Conservation (phyloP, 73 alveolate genomes). For the Paramecium tetraurelia region DNA sequence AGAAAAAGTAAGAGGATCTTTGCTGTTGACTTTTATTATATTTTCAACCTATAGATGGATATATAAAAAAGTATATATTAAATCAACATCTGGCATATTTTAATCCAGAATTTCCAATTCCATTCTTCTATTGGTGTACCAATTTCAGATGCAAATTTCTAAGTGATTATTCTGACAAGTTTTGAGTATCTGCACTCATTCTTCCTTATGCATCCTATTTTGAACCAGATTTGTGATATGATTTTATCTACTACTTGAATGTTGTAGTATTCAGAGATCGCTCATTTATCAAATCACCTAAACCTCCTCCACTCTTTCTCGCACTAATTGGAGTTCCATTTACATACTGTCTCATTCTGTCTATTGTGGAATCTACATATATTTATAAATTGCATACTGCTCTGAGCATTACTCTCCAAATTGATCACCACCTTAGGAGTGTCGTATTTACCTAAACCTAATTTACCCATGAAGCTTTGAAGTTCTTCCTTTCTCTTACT, state of each 20-base stretch:
- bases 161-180: background rate
- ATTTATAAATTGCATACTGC: background rate
- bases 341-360: constrained; percentile 2
- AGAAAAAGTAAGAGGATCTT: background rate
- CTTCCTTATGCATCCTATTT: background rate
- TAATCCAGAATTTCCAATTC: background rate
- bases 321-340: constrained; percentile 41
- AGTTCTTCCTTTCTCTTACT: constrained; percentile 36
- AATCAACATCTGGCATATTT: constrained; percentile 13
- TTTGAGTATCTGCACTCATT: background rate
- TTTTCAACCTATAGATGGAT: background rate
- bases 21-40: constrained; percentile 9
- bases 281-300: background rate
- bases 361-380: background rate
- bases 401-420: background rate
- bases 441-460: constrained; percentile 36
- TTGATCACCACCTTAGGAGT: background rate
- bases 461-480: constrained; percentile 26
- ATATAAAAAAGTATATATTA: background rate
- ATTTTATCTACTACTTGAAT: background rate
- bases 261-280: background rate
- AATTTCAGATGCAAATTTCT: constrained; percentile 2
- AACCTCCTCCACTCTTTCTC: constrained; percentile 28
- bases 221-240: background rate
- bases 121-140: background rate